A percentile compares a stretch with the other conserved stretches of the same genome.
Evolutionary conservation across 352 stramenopile genomes (phyloP).

Genomic region (Phytophthora sojae): DNA sequence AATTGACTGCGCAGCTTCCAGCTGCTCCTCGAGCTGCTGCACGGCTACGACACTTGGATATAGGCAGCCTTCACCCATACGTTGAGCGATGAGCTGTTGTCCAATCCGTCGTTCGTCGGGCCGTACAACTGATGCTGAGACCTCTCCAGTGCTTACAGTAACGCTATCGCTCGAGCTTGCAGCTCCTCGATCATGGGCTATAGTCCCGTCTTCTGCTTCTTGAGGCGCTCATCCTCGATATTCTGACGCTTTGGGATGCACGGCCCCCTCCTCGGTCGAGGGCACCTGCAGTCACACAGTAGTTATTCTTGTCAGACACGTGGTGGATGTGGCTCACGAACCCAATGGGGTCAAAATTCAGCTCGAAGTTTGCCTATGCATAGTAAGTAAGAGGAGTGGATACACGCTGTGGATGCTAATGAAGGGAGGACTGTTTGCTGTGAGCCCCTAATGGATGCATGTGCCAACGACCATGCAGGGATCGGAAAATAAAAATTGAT

Average conservation of each 20-base stretch:
- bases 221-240: slow-evolving; percentile 38
- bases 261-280: background rate
- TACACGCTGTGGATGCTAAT: too few relatives aligned
- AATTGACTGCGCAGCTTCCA: slow-evolving; percentile 43
- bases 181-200: slow-evolving; percentile 27
- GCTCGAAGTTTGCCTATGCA: too few relatives aligned
- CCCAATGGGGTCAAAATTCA: slow-evolving; percentile 3
- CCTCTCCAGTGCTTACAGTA: background rate
- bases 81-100: background rate
- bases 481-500: too few relatives aligned
- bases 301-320: background rate
- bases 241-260: slow-evolving; percentile 38
- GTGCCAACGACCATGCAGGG: too few relatives aligned
- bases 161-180: slow-evolving; percentile 33
- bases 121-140: background rate
- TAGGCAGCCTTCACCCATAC: slow-evolving; percentile 22
- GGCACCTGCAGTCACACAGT: slow-evolving; percentile 21
- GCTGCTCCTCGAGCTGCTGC: slow-evolving; percentile 40
- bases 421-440: too few relatives aligned
- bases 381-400: too few relatives aligned
- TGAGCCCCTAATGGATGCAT: too few relatives aligned
- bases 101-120: background rate
- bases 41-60: slow-evolving; percentile 21
- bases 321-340: background rate
- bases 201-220: slow-evolving; percentile 26